These are phyloP conservation scores for Pythium monospermum DNA, from an alignment of 352 stramenopile species.

Conservation along the genomic window DNA sequence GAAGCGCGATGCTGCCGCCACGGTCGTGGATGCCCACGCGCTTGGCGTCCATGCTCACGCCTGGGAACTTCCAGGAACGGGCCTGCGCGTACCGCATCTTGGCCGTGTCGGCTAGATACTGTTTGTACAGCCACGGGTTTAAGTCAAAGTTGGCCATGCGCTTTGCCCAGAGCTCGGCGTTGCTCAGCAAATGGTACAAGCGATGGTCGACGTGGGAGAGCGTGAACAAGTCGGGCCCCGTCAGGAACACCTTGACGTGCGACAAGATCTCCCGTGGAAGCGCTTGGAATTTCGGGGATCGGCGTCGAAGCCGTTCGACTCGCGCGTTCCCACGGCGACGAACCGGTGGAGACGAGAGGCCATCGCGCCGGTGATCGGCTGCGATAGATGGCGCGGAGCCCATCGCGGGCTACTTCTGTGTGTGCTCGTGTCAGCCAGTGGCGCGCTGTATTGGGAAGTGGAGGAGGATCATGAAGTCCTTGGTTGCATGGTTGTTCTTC, in stretches of 20 bases:
- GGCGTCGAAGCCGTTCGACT: not conserved
- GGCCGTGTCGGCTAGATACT: conserved; percentile 18
- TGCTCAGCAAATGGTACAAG: conserved; percentile 7
- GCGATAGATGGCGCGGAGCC: conserved; percentile 5
- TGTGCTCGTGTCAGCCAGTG: too few relatives aligned
- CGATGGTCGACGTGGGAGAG: conserved; percentile 26
- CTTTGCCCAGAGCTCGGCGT: conserved; percentile 6
- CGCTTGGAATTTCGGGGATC: conserved; percentile 6
- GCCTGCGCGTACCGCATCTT: conserved; percentile 22
- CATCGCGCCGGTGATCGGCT: not conserved
- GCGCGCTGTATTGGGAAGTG: too few relatives aligned
- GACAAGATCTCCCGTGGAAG: conserved; percentile 22
- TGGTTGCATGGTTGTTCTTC: too few relatives aligned
- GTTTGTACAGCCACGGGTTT: conserved; percentile 16
- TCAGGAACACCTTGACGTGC: conserved; percentile 23
- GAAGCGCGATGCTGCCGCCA: conserved; percentile 9
- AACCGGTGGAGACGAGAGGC: too few relatives aligned
- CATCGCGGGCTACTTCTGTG: conserved; percentile 1
- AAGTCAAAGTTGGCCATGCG: conserved; percentile 23
- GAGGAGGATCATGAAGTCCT: too few relatives aligned
- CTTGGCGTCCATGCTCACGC: conserved; percentile 14
- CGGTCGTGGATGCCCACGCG: conserved; percentile 8
- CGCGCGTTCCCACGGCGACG: conserved; percentile 4
- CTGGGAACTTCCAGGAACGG: conserved; percentile 17
- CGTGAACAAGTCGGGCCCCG: conserved; percentile 28